These are phyloP conservation scores for Sicyos edulis DNA, from an alignment of 306 rosid species.

Conservation along the genomic window DNA sequence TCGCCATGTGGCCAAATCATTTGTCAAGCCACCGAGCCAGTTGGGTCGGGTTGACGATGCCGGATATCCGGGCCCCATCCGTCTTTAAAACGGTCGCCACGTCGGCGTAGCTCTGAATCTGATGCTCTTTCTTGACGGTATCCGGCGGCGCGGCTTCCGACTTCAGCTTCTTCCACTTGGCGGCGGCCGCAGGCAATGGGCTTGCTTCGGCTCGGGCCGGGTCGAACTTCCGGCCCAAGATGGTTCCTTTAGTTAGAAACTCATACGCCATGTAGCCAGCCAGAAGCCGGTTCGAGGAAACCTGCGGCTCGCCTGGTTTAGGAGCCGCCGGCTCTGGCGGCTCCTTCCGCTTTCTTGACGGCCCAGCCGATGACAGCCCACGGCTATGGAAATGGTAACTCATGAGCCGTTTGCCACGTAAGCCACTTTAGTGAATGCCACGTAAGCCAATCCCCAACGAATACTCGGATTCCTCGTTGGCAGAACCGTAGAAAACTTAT, in stretches of 20 bases:
- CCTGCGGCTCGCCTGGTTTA: slow-evolving; percentile 20
- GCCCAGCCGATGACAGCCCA: slow-evolving; percentile 19
- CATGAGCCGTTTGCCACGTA: not conserved
- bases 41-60: slow-evolving; percentile 66
- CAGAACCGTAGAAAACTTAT: not conserved
- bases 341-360: slow-evolving; percentile 13
- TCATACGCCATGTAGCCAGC: slow-evolving; percentile 79
- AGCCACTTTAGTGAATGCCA: slow-evolving; percentile 7
- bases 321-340: slow-evolving; percentile 4
- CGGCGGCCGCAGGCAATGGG: not conserved
- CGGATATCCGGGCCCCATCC: slow-evolving; percentile 57
- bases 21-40: slow-evolving; percentile 57
- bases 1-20: slow-evolving; percentile 20
- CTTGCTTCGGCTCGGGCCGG: slow-evolving; percentile 24
- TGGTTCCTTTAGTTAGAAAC: slow-evolving; percentile 52
- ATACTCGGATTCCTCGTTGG: slow-evolving; percentile 5
- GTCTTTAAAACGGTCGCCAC: slow-evolving; percentile 52
- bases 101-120: slow-evolving; percentile 39
- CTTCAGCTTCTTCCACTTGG: slow-evolving; percentile 25
- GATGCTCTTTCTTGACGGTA: slow-evolving; percentile 33
- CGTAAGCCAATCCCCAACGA: slow-evolving; percentile 2
- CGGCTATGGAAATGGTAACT: slow-evolving; percentile 12
- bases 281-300: slow-evolving; percentile 42
- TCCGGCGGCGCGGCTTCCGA: slow-evolving; percentile 22
- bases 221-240: slow-evolving; percentile 48